A percentile compares a stretch with the other conserved stretches of the same genome.
These are phyloP conservation scores for Colletotrichum sp. DNA, from an alignment of 2,329 filamentous ascomycete species.

Conservation along the genomic window DNA sequence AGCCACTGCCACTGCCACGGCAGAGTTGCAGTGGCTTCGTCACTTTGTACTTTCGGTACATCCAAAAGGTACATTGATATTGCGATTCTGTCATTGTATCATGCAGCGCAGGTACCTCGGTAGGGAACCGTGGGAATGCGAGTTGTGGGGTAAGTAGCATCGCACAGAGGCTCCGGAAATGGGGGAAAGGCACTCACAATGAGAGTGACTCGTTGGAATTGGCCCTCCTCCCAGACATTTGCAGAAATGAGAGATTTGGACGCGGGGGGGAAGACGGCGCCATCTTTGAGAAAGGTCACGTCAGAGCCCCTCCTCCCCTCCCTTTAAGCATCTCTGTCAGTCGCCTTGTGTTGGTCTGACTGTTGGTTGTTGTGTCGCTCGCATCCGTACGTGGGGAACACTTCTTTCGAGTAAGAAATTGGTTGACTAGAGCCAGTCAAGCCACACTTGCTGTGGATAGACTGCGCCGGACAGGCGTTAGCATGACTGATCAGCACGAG, in stretches of 20 bases:
- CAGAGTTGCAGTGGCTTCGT: background rate
- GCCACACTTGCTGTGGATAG: background rate
- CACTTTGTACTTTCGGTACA: background rate
- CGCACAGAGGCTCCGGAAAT: constrained; percentile 3
- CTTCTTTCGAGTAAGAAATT: background rate
- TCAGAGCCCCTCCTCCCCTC: background rate
- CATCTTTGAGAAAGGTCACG: background rate
- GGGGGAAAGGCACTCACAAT: background rate
- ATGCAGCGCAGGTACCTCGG: background rate
- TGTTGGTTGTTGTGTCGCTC: background rate
- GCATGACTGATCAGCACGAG: background rate
- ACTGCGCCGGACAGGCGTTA: background rate
- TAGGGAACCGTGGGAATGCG: constrained; percentile 1
- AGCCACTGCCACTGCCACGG: background rate
- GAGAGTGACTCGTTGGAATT: background rate
- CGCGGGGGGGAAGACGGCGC: background rate
- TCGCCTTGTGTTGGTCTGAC: background rate
- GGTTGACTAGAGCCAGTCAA: background rate
- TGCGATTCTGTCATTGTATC: background rate
- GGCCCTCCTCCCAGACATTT: background rate
- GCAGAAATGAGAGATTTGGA: background rate
- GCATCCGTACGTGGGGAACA: background rate
- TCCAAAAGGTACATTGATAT: background rate
- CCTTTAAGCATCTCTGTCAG: background rate
- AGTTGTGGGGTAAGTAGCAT: constrained; percentile 17